Conservation (phyloP, 306 rosid species). For the Castanea sativa region DNA sequence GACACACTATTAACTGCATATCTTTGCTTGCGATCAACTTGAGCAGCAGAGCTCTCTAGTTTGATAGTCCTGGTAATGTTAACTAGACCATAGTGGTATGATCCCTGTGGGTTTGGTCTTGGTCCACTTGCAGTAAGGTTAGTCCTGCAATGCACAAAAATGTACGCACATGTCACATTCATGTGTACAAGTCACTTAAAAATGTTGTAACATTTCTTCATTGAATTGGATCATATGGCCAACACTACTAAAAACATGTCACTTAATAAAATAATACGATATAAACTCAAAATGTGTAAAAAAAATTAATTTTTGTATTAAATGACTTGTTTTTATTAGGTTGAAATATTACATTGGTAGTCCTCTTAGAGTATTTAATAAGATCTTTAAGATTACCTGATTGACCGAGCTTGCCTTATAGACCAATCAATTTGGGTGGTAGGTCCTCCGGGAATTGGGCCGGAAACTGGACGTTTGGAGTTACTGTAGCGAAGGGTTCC, state of each 20-base stretch:
- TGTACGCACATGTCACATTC: not conserved
- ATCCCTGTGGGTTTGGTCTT: constrained; percentile 95
- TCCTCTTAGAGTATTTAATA: no score
- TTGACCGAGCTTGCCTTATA: constrained; percentile 72
- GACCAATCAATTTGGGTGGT: constrained; percentile 72
- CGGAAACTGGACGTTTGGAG: constrained; percentile 49
- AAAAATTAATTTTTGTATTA: no score
- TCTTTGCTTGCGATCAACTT: constrained; percentile 67
- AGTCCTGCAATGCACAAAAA: constrained; percentile 47
- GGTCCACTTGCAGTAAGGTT: constrained; percentile 95
- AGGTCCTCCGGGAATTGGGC: constrained; percentile 72
- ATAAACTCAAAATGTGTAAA: no score
- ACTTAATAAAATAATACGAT: no score
- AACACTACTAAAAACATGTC: no score
- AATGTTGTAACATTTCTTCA: not conserved
- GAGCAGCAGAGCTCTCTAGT: constrained; percentile 68
- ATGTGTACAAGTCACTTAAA: no score
- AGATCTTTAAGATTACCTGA: constrained; percentile 37
- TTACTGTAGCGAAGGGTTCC: constrained; percentile 69
- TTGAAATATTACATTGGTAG: no score
- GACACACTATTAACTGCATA: constrained; percentile 84
- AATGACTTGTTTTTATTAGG: no score
- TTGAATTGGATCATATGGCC: not conserved
- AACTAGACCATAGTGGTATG: constrained; percentile 82
- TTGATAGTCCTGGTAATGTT: constrained; percentile 64